Evolutionary conservation across 169 alveolate species (phyloP).

Genomic region (Blepharisma undulans): DNA sequence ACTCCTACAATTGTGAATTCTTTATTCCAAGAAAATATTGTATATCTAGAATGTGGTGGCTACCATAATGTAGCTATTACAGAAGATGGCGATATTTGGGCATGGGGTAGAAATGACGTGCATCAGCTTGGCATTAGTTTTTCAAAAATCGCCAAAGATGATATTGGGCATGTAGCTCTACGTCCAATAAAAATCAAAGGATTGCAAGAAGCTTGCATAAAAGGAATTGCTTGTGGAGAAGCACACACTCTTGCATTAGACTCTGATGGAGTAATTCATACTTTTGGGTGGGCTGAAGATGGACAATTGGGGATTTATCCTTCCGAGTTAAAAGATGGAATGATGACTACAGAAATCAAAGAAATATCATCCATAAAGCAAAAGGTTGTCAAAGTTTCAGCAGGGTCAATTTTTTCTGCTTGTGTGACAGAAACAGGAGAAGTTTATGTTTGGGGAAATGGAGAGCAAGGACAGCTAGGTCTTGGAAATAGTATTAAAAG

Average conservation of each 20-base stretch:
- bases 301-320: conserved; percentile 72
- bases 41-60: conserved; percentile 57
- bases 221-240: conserved; percentile 68
- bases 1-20: conserved; percentile 45
- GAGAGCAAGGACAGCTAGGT: conserved; percentile 22
- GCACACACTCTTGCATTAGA: conserved; percentile 74
- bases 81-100: conserved; percentile 55
- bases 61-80: conserved; percentile 62
- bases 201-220: not conserved
- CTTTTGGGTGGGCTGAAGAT: conserved; percentile 78
- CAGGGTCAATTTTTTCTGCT: conserved; percentile 9
- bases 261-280: conserved; percentile 62
- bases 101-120: conserved; percentile 69
- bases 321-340: not conserved
- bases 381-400: not conserved
- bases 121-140: conserved; percentile 55
- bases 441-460: conserved; percentile 30
- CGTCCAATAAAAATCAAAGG: conserved; percentile 49
- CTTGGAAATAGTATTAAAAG: not conserved
- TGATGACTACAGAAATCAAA: not conserved
- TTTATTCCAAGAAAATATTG: conserved; percentile 39
- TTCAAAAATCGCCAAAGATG: conserved; percentile 44
- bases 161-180: conserved; percentile 31
- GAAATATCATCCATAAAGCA: not conserved
- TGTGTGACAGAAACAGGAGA: conserved; percentile 8